Evolutionary conservation across 2,329 filamentous ascomycete genomes (phyloP), one percentile per base, ranked within the genome.

Genomic region (Stemphylium vesicarium): DNA sequence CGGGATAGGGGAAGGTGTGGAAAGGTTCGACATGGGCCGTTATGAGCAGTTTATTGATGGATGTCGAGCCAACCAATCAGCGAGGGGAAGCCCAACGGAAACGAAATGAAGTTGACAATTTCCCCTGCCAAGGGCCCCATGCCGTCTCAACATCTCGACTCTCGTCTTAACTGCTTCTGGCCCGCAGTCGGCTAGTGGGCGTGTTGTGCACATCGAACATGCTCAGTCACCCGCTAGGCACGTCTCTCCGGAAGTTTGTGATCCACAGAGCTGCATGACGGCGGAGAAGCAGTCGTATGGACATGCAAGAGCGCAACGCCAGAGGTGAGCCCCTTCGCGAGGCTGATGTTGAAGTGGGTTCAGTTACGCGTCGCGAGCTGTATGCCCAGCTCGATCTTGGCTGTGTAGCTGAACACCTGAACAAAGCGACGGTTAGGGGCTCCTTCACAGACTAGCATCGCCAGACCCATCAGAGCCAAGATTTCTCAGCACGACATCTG

Each of bases 81-180:
- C 56, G 57, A 22, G 33, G 56, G 59, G 37, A 63, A 56, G 53
- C 55, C 55, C 56, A 40, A 47, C 50, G 56, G 57, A 67, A 69
- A 69, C 69, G 66, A 74, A 68, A 74, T 74, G 72, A 69, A 61
- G 38, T 57, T 53, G 46, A 52, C 62, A 68, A 64, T 66, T 68
- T 70, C 63, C 60, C 70, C 62, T 67, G 66, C 59, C 63, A 62
- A 68, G 60, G 51, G 59, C 47, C 50, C 63, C 64, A 64, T 69
- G 66, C 63, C 60, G 64, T 58, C 59, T 72, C 66, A 65, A 67
- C 64, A 66, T 45, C 58, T 64, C 59, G 62, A 53, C 63, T 57
- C 49, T 59, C 11, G 24, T 41, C 33, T 57, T 65, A 64, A 57
- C 65, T 58, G 24, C 39, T 53, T 66, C 32, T 15, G 59, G 61